phyloP scores from a whole-genome alignment of 2,329 filamentous ascomycete genomes.

The Calonectria hawksworthii region DNA sequence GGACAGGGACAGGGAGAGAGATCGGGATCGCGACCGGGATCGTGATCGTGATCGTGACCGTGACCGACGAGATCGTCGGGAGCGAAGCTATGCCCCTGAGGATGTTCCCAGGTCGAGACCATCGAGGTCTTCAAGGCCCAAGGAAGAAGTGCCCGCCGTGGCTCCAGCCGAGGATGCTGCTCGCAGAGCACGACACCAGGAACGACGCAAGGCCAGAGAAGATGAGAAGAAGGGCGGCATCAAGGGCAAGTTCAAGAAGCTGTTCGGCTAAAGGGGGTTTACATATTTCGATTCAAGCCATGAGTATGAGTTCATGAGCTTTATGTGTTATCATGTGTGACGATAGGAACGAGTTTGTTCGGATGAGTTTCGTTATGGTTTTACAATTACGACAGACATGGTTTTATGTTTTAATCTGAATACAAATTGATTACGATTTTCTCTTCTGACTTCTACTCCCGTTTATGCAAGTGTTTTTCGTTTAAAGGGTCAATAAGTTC shows the following conservation, averaged over 20 bases:
- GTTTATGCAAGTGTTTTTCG: neutral
- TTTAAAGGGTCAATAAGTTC: neutral
- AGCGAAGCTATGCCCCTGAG: slow-evolving; percentile 21
- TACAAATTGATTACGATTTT: slow-evolving; percentile 30
- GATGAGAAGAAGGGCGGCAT: slow-evolving; percentile 49
- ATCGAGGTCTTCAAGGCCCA: slow-evolving; percentile 38
- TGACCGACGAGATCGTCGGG: neutral
- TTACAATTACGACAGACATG: slow-evolving; percentile 31
- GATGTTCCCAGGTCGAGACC: slow-evolving; percentile 21
- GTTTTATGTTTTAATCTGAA: slow-evolving; percentile 25
- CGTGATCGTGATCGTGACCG: slow-evolving; percentile 1
- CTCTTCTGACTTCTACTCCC: neutral
- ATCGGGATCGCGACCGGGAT: neutral
- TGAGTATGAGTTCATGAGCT: slow-evolving; percentile 45
- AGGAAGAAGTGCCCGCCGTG: slow-evolving; percentile 40
- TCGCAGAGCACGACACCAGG: slow-evolving; percentile 50
- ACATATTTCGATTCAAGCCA: slow-evolving; percentile 31
- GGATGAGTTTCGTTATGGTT: slow-evolving; percentile 24
- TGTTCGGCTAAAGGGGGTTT: slow-evolving; percentile 42
- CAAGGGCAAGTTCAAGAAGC: slow-evolving; percentile 49
- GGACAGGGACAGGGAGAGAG: slow-evolving; percentile 14
- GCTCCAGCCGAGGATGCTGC: slow-evolving; percentile 49
- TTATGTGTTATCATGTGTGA: slow-evolving; percentile 42
- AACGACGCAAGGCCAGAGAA: slow-evolving; percentile 50
- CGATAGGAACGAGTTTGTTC: slow-evolving; percentile 36